A percentile compares a stretch with the other conserved stretches of the same genome.
These are phyloP conservation scores for Xylariaceae sp. DNA, from an alignment of 2,329 filamentous ascomycete species.

Conservation along the genomic window DNA sequence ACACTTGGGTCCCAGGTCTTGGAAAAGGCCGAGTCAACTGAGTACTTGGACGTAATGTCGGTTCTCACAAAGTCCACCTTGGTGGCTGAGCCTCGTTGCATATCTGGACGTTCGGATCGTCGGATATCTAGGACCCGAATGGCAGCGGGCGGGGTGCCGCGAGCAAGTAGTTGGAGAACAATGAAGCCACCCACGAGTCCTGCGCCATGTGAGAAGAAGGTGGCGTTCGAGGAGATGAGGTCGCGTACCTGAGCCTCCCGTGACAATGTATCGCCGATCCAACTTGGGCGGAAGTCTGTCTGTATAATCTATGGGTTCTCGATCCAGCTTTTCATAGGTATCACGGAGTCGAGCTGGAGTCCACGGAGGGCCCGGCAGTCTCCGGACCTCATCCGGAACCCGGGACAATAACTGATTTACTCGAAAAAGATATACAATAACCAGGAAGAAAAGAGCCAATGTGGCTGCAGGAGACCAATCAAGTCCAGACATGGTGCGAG, in stretches of 20 bases:
- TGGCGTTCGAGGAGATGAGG: background rate
- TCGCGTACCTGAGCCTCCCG: constrained; percentile 39
- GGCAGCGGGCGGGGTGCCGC: constrained; percentile 44
- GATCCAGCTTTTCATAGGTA: constrained; percentile 31
- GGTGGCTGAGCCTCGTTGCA: constrained; percentile 31
- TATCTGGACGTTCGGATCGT: constrained; percentile 37
- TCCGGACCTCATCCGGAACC: constrained; percentile 32
- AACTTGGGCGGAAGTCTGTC: constrained; percentile 35
- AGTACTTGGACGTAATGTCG: constrained; percentile 44
- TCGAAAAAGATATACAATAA: constrained; percentile 31
- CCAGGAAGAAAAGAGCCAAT: constrained; percentile 2
- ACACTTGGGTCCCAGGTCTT: constrained; percentile 39
- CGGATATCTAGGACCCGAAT: constrained; percentile 52
- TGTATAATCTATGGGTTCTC: constrained; percentile 34
- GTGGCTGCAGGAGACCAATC: background rate
- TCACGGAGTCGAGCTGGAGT: constrained; percentile 30
- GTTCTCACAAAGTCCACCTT: constrained; percentile 40
- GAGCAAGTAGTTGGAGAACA: constrained; percentile 47
- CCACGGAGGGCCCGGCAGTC: constrained; percentile 31
- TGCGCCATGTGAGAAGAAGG: constrained; percentile 15
- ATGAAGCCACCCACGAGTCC: constrained; percentile 54
- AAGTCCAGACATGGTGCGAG: too few relatives aligned
- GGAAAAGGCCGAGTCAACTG: constrained; percentile 41
- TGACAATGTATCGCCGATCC: constrained; percentile 40
- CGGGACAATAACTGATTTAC: constrained; percentile 33